A percentile compares a stretch with the other conserved stretches of the same genome.
Evolutionary conservation across 1,284 basidiomycete genomes (phyloP).

Genomic region (Inonotus hispidus): DNA sequence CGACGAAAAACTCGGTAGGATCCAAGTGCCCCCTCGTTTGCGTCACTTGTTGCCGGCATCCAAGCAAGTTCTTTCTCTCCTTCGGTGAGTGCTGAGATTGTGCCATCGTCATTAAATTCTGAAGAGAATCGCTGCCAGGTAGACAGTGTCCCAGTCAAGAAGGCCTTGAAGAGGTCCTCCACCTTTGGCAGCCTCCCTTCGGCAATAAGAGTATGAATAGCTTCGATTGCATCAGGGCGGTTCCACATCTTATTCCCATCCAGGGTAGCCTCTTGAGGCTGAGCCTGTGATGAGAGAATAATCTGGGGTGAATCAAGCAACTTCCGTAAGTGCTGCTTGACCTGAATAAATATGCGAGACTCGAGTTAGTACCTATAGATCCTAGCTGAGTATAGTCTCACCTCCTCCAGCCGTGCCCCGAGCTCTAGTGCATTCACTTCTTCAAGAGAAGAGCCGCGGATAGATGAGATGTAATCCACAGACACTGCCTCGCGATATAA

Average conservation of each 20-base stretch:
- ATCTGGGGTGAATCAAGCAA: constrained; percentile 23
- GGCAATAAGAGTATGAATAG: neutral
- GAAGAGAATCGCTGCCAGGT: neutral
- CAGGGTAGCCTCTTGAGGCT: constrained; percentile 6
- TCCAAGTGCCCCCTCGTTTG: constrained; percentile 6
- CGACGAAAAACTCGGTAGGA: neutral
- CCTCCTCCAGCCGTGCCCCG: constrained; percentile 17
- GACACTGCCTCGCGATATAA: constrained; percentile 29
- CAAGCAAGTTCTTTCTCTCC: neutral
- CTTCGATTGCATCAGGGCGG: neutral
- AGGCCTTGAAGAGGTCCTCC: neutral
- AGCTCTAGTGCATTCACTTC: constrained; percentile 24
- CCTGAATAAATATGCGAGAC: constrained; percentile 20
- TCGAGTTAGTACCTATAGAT: neutral
- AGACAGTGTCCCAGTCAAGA: neutral
- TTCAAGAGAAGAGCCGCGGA: constrained; percentile 20
- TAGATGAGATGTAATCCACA: constrained; percentile 28
- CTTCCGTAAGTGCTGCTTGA: constrained; percentile 21
- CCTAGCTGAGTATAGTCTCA: neutral
- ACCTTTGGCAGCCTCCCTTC: neutral
- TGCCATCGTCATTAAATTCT: neutral
- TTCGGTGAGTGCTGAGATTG: neutral
- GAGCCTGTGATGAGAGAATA: constrained; percentile 18
- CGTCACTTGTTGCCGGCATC: constrained; percentile 8
- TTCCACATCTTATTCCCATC: constrained; percentile 8